Conservation (phyloP, 1,284 basidiomycete genomes). For the Irpex sp. region DNA sequence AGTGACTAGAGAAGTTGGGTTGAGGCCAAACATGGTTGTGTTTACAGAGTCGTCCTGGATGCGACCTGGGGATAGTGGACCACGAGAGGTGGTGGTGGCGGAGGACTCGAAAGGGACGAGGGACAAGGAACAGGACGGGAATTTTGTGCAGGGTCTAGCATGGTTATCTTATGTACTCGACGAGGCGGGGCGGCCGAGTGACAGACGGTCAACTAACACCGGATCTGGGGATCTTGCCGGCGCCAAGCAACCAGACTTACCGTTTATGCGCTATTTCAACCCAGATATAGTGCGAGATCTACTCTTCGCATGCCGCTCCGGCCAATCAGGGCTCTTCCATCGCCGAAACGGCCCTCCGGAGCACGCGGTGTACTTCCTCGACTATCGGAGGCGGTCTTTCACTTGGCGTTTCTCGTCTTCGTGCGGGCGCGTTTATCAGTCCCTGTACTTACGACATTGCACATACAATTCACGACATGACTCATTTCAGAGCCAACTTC, state of each 20-base stretch:
- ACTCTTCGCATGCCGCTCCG: neutral
- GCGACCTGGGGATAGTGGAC: slow-evolving; percentile 12
- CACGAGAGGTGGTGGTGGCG: slow-evolving; percentile 6
- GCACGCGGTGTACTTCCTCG: neutral
- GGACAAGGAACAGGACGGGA: neutral
- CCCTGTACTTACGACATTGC: too few relatives aligned
- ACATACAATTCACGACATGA: too few relatives aligned
- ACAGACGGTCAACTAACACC: neutral
- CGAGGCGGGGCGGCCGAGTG: neutral
- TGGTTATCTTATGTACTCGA: neutral
- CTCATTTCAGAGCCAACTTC: too few relatives aligned
- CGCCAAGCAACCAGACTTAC: neutral
- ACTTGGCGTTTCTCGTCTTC: neutral
- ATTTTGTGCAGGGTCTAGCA: neutral
- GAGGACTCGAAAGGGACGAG: slow-evolving; percentile 6
- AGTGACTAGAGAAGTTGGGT: slow-evolving; percentile 1
- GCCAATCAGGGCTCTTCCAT: neutral
- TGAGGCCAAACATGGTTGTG: neutral
- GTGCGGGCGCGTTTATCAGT: too few relatives aligned
- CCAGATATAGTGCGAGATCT: neutral
- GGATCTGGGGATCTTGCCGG: neutral
- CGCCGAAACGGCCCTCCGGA: neutral
- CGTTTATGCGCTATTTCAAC: neutral
- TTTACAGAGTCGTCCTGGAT: neutral
- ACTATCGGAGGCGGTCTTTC: neutral